These are phyloP conservation scores for Petunia hybrid DNA, from an alignment of 305 asterid species.

Conservation along the genomic window DNA sequence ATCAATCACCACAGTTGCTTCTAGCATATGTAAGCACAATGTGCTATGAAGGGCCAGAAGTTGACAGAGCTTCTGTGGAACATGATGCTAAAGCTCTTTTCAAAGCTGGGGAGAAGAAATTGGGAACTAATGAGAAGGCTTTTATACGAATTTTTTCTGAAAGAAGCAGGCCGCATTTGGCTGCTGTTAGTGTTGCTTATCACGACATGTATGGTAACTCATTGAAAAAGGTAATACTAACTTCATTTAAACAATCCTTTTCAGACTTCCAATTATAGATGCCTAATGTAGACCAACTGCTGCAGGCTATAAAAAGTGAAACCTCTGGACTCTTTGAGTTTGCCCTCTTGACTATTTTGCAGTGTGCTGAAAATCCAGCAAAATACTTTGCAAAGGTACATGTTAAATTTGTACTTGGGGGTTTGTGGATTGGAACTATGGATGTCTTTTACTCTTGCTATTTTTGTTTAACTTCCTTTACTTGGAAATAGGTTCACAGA, in stretches of 20 bases:
- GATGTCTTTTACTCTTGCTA: too few relatives aligned
- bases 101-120: conserved; percentile 49
- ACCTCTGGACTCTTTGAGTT: conserved; percentile 79
- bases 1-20: conserved; percentile 54
- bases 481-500: too few relatives aligned
- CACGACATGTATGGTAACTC: conserved; percentile 61
- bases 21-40: conserved; percentile 56
- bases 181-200: too few relatives aligned
- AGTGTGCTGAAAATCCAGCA: conserved; percentile 75
- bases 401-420: too few relatives aligned
- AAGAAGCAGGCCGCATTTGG: too few relatives aligned
- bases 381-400: conserved; percentile 81
- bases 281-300: conserved; percentile 30
- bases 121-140: too few relatives aligned
- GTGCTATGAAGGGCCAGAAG: conserved; percentile 87
- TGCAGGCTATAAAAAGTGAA: conserved; percentile 80
- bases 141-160: too few relatives aligned
- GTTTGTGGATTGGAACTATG: too few relatives aligned
- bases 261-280: too few relatives aligned
- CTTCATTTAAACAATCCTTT: too few relatives aligned
- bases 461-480: too few relatives aligned
- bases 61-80: conserved; percentile 68
- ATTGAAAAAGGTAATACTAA: conserved; percentile 62
- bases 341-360: conserved; percentile 73
- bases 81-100: conserved; percentile 80